Evolutionary conservation across 306 rosid species (phyloP).

Genomic region (Castanea crenata): DNA sequence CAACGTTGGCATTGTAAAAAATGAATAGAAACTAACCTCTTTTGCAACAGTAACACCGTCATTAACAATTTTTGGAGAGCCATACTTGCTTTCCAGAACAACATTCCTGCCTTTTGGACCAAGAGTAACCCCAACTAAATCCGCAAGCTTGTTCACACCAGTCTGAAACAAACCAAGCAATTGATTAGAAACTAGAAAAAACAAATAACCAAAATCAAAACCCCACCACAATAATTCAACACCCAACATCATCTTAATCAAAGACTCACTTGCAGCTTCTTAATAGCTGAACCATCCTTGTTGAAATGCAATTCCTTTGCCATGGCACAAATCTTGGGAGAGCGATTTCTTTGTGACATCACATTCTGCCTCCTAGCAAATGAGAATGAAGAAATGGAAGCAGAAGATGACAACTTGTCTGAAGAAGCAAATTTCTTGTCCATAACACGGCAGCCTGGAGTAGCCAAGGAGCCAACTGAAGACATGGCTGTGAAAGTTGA

Average conservation of each 20-base stretch:
- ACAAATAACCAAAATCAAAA: background rate
- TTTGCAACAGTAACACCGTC: conserved; percentile 98
- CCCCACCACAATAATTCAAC: background rate
- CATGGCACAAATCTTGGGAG: conserved; percentile 74
- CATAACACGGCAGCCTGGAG: conserved; percentile 38
- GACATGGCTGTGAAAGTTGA: conserved; percentile 72
- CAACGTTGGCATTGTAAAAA: background rate
- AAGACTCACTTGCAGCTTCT: conserved; percentile 59
- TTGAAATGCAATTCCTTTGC: conserved; percentile 95
- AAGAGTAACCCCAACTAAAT: conserved; percentile 95
- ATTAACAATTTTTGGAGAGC: conserved; percentile 94
- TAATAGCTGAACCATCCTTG: conserved; percentile 92
- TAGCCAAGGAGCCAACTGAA: conserved; percentile 46
- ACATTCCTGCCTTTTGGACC: conserved; percentile 99
- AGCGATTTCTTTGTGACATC: conserved; percentile 33
- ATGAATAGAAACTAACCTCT: conserved; percentile 50
- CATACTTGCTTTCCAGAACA: conserved; percentile 95
- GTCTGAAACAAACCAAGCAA: conserved; percentile 36
- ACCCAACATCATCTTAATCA: background rate
- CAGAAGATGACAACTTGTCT: conserved; percentile 56
- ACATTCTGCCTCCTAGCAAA: conserved; percentile 40
- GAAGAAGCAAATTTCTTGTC: conserved; percentile 35
- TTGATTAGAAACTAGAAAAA: background rate
- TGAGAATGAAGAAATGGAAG: conserved; percentile 63
- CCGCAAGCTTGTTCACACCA: conserved; percentile 99